Conservation (phyloP, 78 protist species). For the Speleostelium caveatum region DNA sequence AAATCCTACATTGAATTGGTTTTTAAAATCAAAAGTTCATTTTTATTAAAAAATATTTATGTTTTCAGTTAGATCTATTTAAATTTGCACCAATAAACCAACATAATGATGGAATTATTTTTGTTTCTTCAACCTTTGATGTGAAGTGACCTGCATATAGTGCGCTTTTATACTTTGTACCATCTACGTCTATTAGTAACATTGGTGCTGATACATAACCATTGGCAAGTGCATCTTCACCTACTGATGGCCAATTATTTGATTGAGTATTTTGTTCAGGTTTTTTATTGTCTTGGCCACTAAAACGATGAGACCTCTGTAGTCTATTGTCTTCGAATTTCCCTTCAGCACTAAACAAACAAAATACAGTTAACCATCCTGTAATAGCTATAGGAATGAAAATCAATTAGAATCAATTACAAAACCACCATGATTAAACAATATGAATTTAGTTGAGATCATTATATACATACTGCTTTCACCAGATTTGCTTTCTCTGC, state of each 20-base stretch:
- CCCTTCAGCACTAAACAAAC: conserved; percentile 38
- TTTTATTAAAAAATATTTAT: too few relatives aligned
- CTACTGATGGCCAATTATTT: not conserved
- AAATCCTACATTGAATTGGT: too few relatives aligned
- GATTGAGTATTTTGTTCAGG: not conserved
- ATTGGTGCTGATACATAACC: not conserved
- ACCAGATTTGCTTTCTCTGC: too few relatives aligned
- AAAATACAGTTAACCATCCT: conserved; percentile 78
- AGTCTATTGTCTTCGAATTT: too few relatives aligned
- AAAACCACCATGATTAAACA: conserved; percentile 15
- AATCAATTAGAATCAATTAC: conserved; percentile 20
- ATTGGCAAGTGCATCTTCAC: not conserved
- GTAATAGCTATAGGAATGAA: not conserved
- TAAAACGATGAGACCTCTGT: not conserved
- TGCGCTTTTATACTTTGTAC: not conserved
- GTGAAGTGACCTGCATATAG: not conserved
- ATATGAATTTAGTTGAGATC: too few relatives aligned
- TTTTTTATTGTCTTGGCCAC: not conserved
- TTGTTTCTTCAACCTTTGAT: not conserved
- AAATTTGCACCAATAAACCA: too few relatives aligned
- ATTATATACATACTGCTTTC: too few relatives aligned
- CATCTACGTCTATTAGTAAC: not conserved
- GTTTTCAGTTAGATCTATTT: too few relatives aligned
- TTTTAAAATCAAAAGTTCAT: too few relatives aligned
- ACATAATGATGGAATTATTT: not conserved